These are phyloP conservation scores for Phanerochaete carnosa DNA, from an alignment of 768 basidiomycete genomes.

Conservation along the genomic window DNA sequence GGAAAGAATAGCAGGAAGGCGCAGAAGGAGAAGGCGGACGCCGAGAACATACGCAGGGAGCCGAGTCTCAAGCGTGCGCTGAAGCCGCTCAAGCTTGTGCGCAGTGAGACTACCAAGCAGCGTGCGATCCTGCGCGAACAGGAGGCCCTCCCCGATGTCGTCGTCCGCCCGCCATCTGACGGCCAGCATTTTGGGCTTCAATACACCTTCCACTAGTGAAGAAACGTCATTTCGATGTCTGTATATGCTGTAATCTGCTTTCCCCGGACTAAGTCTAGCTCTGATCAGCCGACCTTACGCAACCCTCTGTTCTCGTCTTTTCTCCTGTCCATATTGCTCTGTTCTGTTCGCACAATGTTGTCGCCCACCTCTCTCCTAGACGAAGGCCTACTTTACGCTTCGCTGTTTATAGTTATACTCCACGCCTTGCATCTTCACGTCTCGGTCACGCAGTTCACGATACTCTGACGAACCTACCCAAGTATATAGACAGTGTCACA, in stretches of 20 bases:
- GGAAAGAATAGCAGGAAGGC: conserved; percentile 47
- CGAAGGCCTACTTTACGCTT: not conserved
- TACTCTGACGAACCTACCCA: no score
- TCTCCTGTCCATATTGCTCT: not conserved
- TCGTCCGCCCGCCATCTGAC: conserved; percentile 58
- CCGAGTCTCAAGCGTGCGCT: conserved; percentile 42
- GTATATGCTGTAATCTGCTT: not conserved
- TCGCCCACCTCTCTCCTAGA: not conserved
- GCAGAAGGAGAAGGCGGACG: conserved; percentile 15
- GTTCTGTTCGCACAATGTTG: not conserved
- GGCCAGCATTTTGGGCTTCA: conserved; percentile 41
- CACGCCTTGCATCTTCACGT: no score
- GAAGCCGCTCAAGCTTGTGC: conserved; percentile 56
- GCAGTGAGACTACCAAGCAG: conserved; percentile 62
- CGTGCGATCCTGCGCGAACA: conserved; percentile 53
- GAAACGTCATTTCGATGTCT: no score
- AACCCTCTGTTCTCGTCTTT: not conserved
- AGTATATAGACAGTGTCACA: no score
- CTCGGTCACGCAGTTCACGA: no score
- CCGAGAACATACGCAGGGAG: conserved; percentile 28
- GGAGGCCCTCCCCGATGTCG: conserved; percentile 57
- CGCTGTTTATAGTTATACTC: not conserved
- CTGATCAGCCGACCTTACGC: not conserved
- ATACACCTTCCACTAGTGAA: conserved; percentile 38
- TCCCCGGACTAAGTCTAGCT: not conserved